phyloP scores from a whole-genome alignment of 2,329 filamentous ascomycete species.

The Phialophora verrucosa region DNA sequence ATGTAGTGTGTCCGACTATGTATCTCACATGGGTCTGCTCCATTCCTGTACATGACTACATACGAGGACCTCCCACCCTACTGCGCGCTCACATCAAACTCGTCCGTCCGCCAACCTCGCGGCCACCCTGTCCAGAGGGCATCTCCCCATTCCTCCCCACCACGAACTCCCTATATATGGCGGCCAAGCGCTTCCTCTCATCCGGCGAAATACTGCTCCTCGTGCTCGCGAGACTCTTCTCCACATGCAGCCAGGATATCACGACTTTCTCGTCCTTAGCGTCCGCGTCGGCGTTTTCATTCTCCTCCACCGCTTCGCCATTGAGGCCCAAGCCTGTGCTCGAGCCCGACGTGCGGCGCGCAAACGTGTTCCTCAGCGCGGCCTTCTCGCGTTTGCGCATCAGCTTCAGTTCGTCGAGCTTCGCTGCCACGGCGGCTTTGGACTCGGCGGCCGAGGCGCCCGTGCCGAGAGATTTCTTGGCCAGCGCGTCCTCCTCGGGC shows the following conservation, averaged over 20 bases:
- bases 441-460: conserved; percentile 69
- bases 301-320: conserved; percentile 32
- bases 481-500: conserved; percentile 57
- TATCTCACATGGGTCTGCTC: neutral
- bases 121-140: conserved; percentile 88
- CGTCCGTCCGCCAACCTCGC: conserved; percentile 87
- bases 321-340: neutral
- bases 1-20: neutral
- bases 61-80: neutral
- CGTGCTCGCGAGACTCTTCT: conserved; percentile 76
- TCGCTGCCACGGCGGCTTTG: conserved; percentile 77
- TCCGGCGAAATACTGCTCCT: conserved; percentile 80
- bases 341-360: conserved; percentile 4
- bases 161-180: conserved; percentile 92
- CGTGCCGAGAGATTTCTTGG: conserved; percentile 51
- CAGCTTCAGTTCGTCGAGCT: conserved; percentile 78
- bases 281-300: conserved; percentile 42
- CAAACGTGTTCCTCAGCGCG: conserved; percentile 25
- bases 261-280: conserved; percentile 67
- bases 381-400: conserved; percentile 55
- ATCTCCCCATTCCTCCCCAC: conserved; percentile 92
- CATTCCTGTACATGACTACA: neutral
- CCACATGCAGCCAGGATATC: conserved; percentile 82
- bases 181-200: conserved; percentile 74
- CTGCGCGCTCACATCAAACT: conserved; percentile 77